Evolutionary conservation across 306 rosid species (phyloP), one percentile per base, ranked within the genome.

Genomic region (Dryas octopetala): DNA sequence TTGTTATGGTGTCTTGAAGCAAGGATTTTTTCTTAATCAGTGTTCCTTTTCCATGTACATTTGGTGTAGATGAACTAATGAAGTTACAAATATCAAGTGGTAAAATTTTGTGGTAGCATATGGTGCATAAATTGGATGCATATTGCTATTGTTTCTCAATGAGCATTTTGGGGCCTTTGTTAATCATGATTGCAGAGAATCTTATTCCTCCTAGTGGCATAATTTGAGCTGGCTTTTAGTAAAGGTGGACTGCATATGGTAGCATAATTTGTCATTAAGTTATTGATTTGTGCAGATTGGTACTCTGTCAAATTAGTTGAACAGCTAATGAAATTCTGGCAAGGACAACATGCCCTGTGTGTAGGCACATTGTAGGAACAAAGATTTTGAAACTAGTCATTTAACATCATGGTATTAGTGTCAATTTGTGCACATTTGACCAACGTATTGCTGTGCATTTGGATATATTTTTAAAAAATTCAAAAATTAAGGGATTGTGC

Each of bases 11-110:
- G 58, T 16, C 41, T 54, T 44, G 45, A 61, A 63, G 70, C 70
- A 52, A 58, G n/a, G 49, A 54, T 76, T 67, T 23, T 67, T 23
- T 55, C 23, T 38, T 74, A 59, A 38, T 61, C 53, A 58, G 50
- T 68, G 15, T 71, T 76, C 74, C 19, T 38, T 53, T 19, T 60
- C 66, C 43, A 58, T 69, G 46, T 70, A 68, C 79, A 15, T 85
- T 48, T 71, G 76, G 0, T 74, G 80, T 78, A 83, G 74, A 83
- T 65, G 63, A 63, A 3, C 47, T 73, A 6, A 4, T 72, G 44
- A 40, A n/a, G 38, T 12, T 14, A 41, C n/a, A 63, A 43, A 63
- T 63, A 40, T 15, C 9, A 1, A 17, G 23, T 14, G 26, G 10
- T 5, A 41, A 15, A 54, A 1, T 5, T 5, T 54, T 54, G 7